These are phyloP conservation scores for Suillus hirtellus DNA, from an alignment of 768 basidiomycete genomes.

Conservation along the genomic window DNA sequence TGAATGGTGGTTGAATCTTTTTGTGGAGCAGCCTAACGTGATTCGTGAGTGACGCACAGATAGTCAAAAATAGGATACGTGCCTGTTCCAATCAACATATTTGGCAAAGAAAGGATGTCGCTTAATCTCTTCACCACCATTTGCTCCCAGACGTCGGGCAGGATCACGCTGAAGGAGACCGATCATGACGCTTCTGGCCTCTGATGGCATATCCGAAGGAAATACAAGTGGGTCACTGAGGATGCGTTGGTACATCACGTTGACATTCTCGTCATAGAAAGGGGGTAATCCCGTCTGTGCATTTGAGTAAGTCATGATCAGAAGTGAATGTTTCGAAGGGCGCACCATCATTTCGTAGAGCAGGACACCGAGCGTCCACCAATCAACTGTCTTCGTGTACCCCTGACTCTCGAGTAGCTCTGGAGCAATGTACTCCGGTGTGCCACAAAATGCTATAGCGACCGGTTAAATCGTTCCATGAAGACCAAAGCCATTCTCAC, in stretches of 20 bases:
- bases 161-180: constrained; percentile 91
- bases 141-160: constrained; percentile 78
- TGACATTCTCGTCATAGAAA: constrained; percentile 98
- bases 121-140: constrained; percentile 96
- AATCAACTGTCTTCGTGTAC: constrained; percentile 98
- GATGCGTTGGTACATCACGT: constrained; percentile 97
- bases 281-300: constrained; percentile 90
- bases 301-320: constrained; percentile 10
- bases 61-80: constrained; percentile 23
- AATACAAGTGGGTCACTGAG: constrained; percentile 91
- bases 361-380: constrained; percentile 97
- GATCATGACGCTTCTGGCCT: constrained; percentile 87
- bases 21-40: constrained; percentile 70
- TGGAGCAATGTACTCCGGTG: constrained; percentile 97
- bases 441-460: constrained; percentile 87
- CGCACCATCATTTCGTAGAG: constrained; percentile 95
- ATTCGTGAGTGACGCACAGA: constrained; percentile 8
- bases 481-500: constrained; percentile 41
- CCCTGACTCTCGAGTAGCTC: constrained; percentile 96
- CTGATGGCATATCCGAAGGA: constrained; percentile 82
- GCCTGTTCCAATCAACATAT: constrained; percentile 90
- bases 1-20: constrained; percentile 97
- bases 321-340: constrained; percentile 9
- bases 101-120: constrained; percentile 93
- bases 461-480: constrained; percentile 8